Conservation (phyloP, 2,329 filamentous ascomycete species). For the Fusarium xylarioides region DNA sequence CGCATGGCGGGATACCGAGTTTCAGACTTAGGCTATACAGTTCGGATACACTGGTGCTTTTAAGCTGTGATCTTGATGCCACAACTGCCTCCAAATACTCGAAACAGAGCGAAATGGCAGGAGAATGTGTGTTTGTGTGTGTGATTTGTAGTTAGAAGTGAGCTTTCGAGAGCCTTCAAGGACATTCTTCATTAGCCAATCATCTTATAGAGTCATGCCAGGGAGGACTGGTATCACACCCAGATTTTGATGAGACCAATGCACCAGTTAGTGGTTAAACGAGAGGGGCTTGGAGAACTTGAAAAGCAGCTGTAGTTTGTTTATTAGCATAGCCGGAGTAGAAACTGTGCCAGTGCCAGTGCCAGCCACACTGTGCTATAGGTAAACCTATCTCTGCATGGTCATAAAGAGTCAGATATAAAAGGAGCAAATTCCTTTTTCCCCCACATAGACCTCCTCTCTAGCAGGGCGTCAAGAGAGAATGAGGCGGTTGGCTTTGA, state of each 20-base stretch:
- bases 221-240: not conserved
- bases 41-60: not conserved
- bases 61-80: not conserved
- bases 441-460: not conserved
- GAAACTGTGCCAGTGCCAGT: not conserved
- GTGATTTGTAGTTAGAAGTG: not conserved
- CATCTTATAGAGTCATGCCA: not conserved
- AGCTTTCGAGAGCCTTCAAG: not conserved
- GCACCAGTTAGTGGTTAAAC: not conserved
- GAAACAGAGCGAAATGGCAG: not conserved
- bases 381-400: not conserved
- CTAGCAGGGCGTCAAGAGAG: constrained; percentile 15
- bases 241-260: not conserved
- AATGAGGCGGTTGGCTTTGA: constrained; percentile 17
- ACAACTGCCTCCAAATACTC: not conserved
- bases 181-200: not conserved
- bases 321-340: not conserved
- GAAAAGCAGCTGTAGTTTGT: not conserved
- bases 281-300: not conserved
- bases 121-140: not conserved
- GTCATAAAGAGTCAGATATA: not conserved
- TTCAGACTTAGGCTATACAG: not conserved
- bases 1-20: not conserved
- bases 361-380: not conserved
- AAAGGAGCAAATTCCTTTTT: not conserved